Evolutionary conservation across 2,329 filamentous ascomycete species (phyloP).

Genomic region (Exophiala oligosperma): DNA sequence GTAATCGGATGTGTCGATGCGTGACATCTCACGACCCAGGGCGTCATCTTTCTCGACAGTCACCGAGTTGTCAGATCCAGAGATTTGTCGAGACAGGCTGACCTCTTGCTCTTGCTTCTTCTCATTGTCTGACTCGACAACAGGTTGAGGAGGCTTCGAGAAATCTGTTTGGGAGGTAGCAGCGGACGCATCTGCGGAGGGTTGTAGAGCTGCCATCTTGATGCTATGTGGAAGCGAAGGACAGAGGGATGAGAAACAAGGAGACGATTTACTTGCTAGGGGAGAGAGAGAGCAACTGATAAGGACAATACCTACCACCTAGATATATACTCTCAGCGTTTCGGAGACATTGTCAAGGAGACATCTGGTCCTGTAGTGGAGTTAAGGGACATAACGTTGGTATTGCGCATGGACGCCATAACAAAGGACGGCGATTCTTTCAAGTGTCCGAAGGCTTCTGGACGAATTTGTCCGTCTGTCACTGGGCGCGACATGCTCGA

Average conservation of each 20-base stretch:
- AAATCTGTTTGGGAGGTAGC: slow-evolving; percentile 24
- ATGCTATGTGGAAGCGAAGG: neutral
- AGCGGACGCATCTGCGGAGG: slow-evolving; percentile 13
- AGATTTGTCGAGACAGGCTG: neutral
- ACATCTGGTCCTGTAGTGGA: neutral
- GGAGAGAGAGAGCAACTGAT: neutral
- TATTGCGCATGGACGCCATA: neutral
- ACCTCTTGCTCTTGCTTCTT: slow-evolving; percentile 12
- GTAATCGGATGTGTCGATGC: slow-evolving; percentile 30
- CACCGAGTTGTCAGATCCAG: slow-evolving; percentile 4
- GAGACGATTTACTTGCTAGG: neutral
- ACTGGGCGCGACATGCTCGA: neutral
- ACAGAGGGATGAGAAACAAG: neutral
- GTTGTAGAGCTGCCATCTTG: slow-evolving; percentile 13
- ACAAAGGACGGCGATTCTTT: neutral
- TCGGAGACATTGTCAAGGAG: neutral
- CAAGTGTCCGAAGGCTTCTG: neutral
- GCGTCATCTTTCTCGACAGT: slow-evolving; percentile 12
- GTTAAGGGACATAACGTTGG: neutral
- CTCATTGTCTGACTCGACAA: slow-evolving; percentile 4
- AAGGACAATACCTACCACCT: neutral
- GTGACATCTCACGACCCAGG: slow-evolving; percentile 25
- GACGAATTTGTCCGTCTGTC: slow-evolving; percentile 6
- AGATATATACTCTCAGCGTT: neutral
- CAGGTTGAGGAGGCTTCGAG: slow-evolving; percentile 20